A percentile compares a stretch with the other conserved stretches of the same genome.
Conservation (phyloP, 768 basidiomycete species). For the Stropharia rugosoannulata region DNA sequence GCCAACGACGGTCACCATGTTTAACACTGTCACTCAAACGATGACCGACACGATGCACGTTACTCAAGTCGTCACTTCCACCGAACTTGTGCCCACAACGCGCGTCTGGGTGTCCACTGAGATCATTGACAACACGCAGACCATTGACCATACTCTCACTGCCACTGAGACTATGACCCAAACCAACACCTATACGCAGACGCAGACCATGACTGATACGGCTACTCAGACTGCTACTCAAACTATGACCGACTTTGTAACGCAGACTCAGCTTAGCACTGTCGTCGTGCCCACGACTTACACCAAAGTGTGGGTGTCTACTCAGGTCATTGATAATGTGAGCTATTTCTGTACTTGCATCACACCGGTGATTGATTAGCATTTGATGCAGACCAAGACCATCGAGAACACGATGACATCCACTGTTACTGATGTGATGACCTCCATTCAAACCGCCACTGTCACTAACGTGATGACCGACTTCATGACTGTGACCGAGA, state of each 20-base stretch:
- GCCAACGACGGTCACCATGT: slow-evolving; percentile 43
- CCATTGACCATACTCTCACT: slow-evolving; percentile 57
- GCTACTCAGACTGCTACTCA: slow-evolving; percentile 47
- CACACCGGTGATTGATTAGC: slow-evolving; percentile 2
- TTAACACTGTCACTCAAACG: slow-evolving; percentile 37
- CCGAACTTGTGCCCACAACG: slow-evolving; percentile 60
- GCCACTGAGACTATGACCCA: slow-evolving; percentile 61
- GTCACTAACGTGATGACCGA: slow-evolving; percentile 55
- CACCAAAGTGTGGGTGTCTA: slow-evolving; percentile 50
- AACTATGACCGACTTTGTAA: slow-evolving; percentile 58
- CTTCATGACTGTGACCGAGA: slow-evolving; percentile 49
- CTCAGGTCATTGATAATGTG: slow-evolving; percentile 60
- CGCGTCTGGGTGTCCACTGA: slow-evolving; percentile 68
- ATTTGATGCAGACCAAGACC: slow-evolving; percentile 48
- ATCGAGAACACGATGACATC: slow-evolving; percentile 47
- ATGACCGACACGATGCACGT: slow-evolving; percentile 41
- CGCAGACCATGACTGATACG: slow-evolving; percentile 44
- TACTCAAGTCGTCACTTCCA: slow-evolving; percentile 49
- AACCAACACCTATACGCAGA: slow-evolving; percentile 53
- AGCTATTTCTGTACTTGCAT: slow-evolving; percentile 16
- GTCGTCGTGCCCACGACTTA: slow-evolving; percentile 59
- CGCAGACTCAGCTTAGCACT: slow-evolving; percentile 51
- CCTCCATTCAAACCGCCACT: slow-evolving; percentile 54
- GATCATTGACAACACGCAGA: slow-evolving; percentile 56
- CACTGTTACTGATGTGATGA: slow-evolving; percentile 52